Percentiles rank a stretch among this genome's conserved stretches.
Evolutionary conservation across 2,329 filamentous ascomycete genomes (phyloP).

Genomic region (Helotiales sp.): DNA sequence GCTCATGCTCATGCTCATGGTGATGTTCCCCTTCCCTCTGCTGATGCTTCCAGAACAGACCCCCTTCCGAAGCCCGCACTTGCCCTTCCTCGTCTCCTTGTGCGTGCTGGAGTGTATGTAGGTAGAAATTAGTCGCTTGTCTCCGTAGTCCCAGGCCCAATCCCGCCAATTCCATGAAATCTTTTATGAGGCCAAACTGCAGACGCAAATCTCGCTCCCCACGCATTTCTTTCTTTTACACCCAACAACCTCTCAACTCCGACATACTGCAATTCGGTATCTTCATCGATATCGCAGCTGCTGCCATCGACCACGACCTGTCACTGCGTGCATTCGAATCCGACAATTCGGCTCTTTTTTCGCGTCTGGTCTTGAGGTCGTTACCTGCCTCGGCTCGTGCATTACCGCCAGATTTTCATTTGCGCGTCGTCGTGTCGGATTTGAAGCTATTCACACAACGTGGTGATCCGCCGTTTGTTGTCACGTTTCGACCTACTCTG

Average conservation of each 20-base stretch:
- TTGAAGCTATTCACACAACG: conserved; percentile 34
- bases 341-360: conserved; percentile 8
- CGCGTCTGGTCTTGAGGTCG: not conserved
- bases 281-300: conserved; percentile 25
- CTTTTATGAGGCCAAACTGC: conserved; percentile 4
- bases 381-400: conserved; percentile 7
- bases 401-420: conserved; percentile 3
- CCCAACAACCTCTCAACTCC: conserved; percentile 26
- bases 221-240: conserved; percentile 15
- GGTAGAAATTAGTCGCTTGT: not conserved
- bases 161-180: not conserved
- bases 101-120: not conserved
- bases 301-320: conserved; percentile 23
- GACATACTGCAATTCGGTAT: conserved; percentile 29
- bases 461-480: conserved; percentile 14
- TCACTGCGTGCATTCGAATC: conserved; percentile 17
- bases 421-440: conserved; percentile 21
- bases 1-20: not conserved
- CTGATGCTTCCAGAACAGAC: no score
- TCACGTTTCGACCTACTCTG: conserved; percentile 17
- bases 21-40: no score
- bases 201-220: not conserved
- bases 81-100: not conserved
- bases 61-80: not conserved
- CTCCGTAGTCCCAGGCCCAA: not conserved